These are phyloP conservation scores for Ogataea paradorogensis DNA, from an alignment of 805 yeast species.

Conservation along the genomic window DNA sequence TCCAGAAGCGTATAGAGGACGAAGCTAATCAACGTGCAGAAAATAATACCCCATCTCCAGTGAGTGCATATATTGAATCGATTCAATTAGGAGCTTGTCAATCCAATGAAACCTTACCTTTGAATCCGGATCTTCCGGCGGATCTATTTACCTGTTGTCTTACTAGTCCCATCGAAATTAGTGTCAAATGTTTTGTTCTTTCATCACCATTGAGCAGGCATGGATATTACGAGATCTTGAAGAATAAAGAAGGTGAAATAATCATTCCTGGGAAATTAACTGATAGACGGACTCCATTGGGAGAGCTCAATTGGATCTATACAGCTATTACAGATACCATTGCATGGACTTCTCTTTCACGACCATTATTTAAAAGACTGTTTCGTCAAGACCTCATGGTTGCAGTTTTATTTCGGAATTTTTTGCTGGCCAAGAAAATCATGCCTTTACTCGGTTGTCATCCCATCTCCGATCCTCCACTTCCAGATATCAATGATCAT, in stretches of 20 bases:
- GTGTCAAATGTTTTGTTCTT: conserved; percentile 86
- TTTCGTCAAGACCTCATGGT: conserved; percentile 96
- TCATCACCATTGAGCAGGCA: conserved; percentile 63
- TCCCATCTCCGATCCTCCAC: conserved; percentile 89
- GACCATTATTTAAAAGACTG: conserved; percentile 82
- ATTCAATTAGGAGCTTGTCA: conserved; percentile 92
- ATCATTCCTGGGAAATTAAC: conserved; percentile 87
- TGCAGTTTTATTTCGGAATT: conserved; percentile 92
- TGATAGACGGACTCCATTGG: conserved; percentile 91
- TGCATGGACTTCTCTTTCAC: conserved; percentile 91
- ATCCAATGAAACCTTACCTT: conserved; percentile 80
- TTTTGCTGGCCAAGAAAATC: conserved; percentile 84
- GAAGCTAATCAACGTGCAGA: conserved; percentile 65
- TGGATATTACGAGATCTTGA: conserved; percentile 48
- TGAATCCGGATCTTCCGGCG: conserved; percentile 94
- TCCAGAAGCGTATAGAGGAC: conserved; percentile 84
- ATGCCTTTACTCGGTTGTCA: conserved; percentile 93
- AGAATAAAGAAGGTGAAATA: conserved; percentile 52
- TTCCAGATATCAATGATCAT: conserved; percentile 83
- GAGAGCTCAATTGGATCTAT: conserved; percentile 96
- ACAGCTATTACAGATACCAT: conserved; percentile 97
- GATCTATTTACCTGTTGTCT: conserved; percentile 94
- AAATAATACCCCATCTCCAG: conserved; percentile 53
- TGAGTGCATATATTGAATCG: conserved; percentile 74
- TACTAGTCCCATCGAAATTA: conserved; percentile 93